Evolutionary conservation across 2,329 filamentous ascomycete species (phyloP).

Genomic region (Dothideomycetes sp.): DNA sequence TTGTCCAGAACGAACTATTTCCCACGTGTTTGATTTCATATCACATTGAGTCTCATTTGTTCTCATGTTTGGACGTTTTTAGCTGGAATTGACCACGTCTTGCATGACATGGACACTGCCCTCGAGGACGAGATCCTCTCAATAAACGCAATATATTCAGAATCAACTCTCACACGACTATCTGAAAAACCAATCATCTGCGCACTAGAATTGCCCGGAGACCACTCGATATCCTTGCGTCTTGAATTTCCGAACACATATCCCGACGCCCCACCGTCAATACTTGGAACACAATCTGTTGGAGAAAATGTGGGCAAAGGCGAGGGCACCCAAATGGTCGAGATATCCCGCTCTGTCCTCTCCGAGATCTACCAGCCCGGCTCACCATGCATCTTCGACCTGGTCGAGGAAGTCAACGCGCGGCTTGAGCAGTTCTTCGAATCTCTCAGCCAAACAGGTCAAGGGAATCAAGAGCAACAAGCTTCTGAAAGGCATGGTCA

Average conservation of each 20-base stretch:
- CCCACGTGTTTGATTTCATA: too few relatives aligned
- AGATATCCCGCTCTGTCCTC: constrained; percentile 56
- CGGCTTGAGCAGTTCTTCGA: constrained; percentile 22
- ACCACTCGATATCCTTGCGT: constrained; percentile 41
- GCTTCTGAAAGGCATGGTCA: constrained; percentile 20
- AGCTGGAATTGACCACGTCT: too few relatives aligned
- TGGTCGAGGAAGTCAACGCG: constrained; percentile 52
- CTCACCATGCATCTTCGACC: constrained; percentile 77
- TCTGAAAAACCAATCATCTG: constrained; percentile 28
- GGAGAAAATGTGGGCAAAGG: constrained; percentile 56
- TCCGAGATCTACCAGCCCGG: constrained; percentile 59
- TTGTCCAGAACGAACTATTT: too few relatives aligned
- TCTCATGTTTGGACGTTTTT: too few relatives aligned
- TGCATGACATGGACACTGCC: constrained; percentile 8
- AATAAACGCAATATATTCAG: constrained; percentile 75
- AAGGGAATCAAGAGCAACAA: constrained; percentile 17
- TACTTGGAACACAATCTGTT: constrained; percentile 70
- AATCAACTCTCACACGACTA: constrained; percentile 43
- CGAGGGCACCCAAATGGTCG: constrained; percentile 60
- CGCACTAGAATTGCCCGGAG: constrained; percentile 56
- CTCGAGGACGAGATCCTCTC: constrained; percentile 66
- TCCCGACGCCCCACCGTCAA: constrained; percentile 59
- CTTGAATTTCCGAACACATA: constrained; percentile 64
- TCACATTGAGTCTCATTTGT: too few relatives aligned
- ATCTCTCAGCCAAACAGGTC: constrained; percentile 3